A percentile compares a stretch with the other conserved stretches of the same genome.
phyloP scores from a whole-genome alignment of 495 filamentous ascomycete genomes.

The Chaetomium fimeti region DNA sequence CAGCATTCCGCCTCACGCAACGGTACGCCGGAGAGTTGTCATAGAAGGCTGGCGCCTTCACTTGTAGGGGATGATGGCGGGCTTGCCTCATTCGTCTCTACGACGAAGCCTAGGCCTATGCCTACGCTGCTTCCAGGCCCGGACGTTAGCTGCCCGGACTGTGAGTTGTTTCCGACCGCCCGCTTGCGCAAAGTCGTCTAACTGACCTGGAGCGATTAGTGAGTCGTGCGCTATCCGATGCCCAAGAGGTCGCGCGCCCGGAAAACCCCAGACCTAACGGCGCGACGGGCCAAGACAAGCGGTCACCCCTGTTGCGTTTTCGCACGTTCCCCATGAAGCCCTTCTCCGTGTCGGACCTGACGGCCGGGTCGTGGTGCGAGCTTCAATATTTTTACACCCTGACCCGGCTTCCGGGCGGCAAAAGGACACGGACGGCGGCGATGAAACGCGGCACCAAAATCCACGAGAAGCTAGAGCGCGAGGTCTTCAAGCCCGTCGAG shows the following conservation, averaged over 20 bases:
- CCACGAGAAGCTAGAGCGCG: constrained; percentile 79
- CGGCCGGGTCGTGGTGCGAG: constrained; percentile 92
- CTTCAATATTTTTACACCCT: constrained; percentile 88
- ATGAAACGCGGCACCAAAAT: constrained; percentile 79
- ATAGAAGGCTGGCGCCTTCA: constrained; percentile 19
- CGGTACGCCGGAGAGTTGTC: background rate
- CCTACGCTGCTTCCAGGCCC: constrained; percentile 19
- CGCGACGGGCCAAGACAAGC: constrained; percentile 31
- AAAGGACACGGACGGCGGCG: constrained; percentile 67
- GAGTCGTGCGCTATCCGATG: constrained; percentile 45
- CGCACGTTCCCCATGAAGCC: constrained; percentile 72
- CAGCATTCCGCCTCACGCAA: background rate
- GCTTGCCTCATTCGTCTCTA: constrained; percentile 24
- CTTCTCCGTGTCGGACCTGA: constrained; percentile 86
- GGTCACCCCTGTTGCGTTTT: constrained; percentile 64
- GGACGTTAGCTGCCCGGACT: constrained; percentile 46
- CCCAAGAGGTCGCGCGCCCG: constrained; percentile 8
- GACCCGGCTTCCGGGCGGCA: constrained; percentile 63
- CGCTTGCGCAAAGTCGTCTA: constrained; percentile 26
- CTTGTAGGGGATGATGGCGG: constrained; percentile 9
- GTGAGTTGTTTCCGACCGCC: constrained; percentile 39
- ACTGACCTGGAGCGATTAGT: constrained; percentile 61
- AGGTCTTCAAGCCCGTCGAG: constrained; percentile 73
- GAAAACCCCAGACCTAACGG: constrained; percentile 8
- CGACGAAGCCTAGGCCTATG: constrained; percentile 21